Evolutionary conservation across 2,329 filamentous ascomycete species (phyloP).

Genomic region (Cladosporium velox): DNA sequence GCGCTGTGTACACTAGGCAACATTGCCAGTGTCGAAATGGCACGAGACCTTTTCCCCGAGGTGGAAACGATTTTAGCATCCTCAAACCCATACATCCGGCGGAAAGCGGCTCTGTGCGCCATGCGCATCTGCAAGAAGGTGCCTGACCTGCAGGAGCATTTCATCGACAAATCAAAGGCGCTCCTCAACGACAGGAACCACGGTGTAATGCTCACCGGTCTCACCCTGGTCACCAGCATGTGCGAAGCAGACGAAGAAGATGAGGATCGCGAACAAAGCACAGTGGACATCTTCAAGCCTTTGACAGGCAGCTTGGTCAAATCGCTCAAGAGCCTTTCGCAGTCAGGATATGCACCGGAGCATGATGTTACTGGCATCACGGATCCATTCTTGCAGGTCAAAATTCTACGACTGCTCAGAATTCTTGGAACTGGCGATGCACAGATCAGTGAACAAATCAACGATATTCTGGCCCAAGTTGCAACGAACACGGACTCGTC

Average conservation of each 20-base stretch:
- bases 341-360: conserved; percentile 94
- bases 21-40: conserved; percentile 98
- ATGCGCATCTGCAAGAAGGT: conserved; percentile 99
- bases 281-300: conserved; percentile 87
- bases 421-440: conserved; percentile 84
- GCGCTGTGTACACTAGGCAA: conserved; percentile 96
- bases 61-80: conserved; percentile 90
- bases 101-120: conserved; percentile 96
- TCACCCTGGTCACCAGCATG: conserved; percentile 87
- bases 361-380: conserved; percentile 98
- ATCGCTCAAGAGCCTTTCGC: conserved; percentile 87
- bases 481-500: conserved; percentile 97
- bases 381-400: conserved; percentile 96
- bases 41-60: conserved; percentile 92
- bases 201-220: conserved; percentile 86
- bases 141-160: conserved; percentile 94
- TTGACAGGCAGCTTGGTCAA: conserved; percentile 84
- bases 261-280: conserved; percentile 81
- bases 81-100: conserved; percentile 95
- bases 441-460: conserved; percentile 92
- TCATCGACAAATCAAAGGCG: conserved; percentile 87
- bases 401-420: conserved; percentile 82
- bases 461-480: conserved; percentile 89
- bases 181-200: conserved; percentile 92
- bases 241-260: conserved; percentile 87